Conservation (phyloP, 257 asterid genomes). For the Plectranthus barbatus region DNA sequence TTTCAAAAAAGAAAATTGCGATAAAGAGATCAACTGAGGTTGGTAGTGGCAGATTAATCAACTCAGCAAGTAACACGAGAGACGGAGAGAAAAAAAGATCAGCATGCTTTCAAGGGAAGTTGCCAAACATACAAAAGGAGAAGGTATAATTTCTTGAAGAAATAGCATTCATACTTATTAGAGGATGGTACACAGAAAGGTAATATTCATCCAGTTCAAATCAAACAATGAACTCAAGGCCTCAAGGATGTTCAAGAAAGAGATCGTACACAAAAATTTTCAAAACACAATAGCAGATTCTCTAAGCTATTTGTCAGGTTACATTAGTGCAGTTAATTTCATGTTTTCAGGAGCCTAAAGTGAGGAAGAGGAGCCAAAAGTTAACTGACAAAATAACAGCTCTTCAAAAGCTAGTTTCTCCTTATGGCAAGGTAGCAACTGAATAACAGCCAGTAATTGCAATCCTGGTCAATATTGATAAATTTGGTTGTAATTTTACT, state of each 20-base stretch:
- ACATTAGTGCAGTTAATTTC: not conserved
- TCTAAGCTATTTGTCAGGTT: not conserved
- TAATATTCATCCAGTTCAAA: not conserved
- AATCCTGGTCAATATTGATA: not conserved
- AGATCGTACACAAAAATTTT: not conserved
- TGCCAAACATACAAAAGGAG: not conserved
- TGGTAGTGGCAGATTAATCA: not conserved
- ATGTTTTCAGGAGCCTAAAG: slow-evolving; percentile 3
- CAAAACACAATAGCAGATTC: not conserved
- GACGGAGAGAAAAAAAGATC: slow-evolving; percentile 8
- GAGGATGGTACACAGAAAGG: not conserved
- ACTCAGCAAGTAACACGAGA: not conserved
- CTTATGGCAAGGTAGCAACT: slow-evolving; percentile 51
- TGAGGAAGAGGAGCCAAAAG: slow-evolving; percentile 44
- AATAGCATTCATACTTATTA: not conserved
- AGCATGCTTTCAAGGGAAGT: not conserved
- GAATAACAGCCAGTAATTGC: not conserved
- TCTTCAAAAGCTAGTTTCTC: slow-evolving; percentile 62
- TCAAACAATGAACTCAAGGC: not conserved
- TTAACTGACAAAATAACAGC: slow-evolving; percentile 50
- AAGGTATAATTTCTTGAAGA: slow-evolving; percentile 10
- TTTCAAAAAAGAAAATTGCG: not conserved
- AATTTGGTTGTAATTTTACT: not conserved
- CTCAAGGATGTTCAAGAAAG: not conserved
- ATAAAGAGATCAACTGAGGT: slow-evolving; percentile 22